These are phyloP conservation scores for Aspergillus olivimuriae DNA, from an alignment of 495 filamentous ascomycete genomes.

Conservation along the genomic window DNA sequence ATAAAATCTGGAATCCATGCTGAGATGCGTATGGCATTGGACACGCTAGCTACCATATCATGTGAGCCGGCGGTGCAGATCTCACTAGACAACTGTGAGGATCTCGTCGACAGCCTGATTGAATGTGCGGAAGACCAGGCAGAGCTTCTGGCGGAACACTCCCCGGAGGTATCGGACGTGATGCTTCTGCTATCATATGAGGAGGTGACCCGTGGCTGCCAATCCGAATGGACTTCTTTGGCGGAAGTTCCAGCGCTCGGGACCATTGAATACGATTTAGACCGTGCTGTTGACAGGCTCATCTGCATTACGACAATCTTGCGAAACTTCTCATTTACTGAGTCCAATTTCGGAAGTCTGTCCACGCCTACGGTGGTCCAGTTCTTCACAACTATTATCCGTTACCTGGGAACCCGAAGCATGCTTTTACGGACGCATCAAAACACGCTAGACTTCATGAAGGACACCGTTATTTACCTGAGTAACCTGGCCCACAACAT, in stretches of 20 bases:
- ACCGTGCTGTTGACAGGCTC: slow-evolving; percentile 78
- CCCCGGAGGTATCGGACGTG: slow-evolving; percentile 75
- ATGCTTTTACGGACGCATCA: slow-evolving; percentile 70
- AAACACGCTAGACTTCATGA: slow-evolving; percentile 93
- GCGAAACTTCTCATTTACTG: slow-evolving; percentile 84
- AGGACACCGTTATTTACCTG: slow-evolving; percentile 82
- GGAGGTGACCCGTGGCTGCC: slow-evolving; percentile 72
- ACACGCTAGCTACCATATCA: slow-evolving; percentile 70
- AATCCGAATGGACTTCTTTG: slow-evolving; percentile 60
- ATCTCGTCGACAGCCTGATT: slow-evolving; percentile 78
- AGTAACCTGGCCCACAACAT: slow-evolving; percentile 80
- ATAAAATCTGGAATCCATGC: slow-evolving; percentile 86
- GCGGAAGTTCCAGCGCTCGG: slow-evolving; percentile 69
- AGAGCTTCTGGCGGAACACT: slow-evolving; percentile 70
- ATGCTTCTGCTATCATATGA: slow-evolving; percentile 80
- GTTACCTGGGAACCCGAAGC: slow-evolving; percentile 83
- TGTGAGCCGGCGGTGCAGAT: slow-evolving; percentile 54
- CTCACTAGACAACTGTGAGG: slow-evolving; percentile 71
- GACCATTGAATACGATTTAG: slow-evolving; percentile 71
- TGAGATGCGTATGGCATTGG: slow-evolving; percentile 82
- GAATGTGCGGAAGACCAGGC: slow-evolving; percentile 88
- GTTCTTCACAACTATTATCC: slow-evolving; percentile 73
- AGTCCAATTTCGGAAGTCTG: slow-evolving; percentile 64
- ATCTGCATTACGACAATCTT: slow-evolving; percentile 89
- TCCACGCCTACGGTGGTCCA: slow-evolving; percentile 69